phyloP scores from a whole-genome alignment of 140 eudicot species.

The Senecio squalidus region DNA sequence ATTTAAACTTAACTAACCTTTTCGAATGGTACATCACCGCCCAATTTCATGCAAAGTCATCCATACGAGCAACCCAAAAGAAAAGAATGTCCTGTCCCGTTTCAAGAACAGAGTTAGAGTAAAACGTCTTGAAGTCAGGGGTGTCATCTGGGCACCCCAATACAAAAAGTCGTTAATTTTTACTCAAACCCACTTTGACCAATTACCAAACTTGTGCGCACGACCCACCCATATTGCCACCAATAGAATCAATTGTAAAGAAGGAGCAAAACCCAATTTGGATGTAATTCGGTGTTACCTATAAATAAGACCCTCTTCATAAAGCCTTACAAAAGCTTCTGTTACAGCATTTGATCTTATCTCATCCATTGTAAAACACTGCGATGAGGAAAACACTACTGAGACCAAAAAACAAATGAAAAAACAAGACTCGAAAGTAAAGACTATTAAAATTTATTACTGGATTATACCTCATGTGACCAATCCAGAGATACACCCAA shows the following conservation, averaged over 20 bases:
- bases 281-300: slow-evolving; percentile 41
- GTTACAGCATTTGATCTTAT: slow-evolving; percentile 72
- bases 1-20: slow-evolving; percentile 41
- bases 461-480: slow-evolving; percentile 77
- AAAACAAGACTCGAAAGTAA: background rate
- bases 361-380: slow-evolving; percentile 97
- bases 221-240: background rate
- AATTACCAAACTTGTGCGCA: background rate
- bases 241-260: background rate
- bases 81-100: slow-evolving; percentile 93
- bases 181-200: background rate
- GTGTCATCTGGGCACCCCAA: slow-evolving; percentile 96
- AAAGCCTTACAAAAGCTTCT: slow-evolving; percentile 88
- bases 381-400: background rate
- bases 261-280: background rate
- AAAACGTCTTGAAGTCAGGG: slow-evolving; percentile 63
- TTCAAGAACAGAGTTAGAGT: slow-evolving; percentile 89
- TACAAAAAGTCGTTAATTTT: slow-evolving; percentile 19
- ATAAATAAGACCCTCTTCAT: slow-evolving; percentile 76
- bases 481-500: slow-evolving; percentile 93
- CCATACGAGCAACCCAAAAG: slow-evolving; percentile 98
- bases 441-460: too few relatives aligned
- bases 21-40: slow-evolving; percentile 76
- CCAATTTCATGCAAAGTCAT: slow-evolving; percentile 79
- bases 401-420: background rate